phyloP scores from a whole-genome alignment of 768 basidiomycete species.

The Podaxis mareebaensis region DNA sequence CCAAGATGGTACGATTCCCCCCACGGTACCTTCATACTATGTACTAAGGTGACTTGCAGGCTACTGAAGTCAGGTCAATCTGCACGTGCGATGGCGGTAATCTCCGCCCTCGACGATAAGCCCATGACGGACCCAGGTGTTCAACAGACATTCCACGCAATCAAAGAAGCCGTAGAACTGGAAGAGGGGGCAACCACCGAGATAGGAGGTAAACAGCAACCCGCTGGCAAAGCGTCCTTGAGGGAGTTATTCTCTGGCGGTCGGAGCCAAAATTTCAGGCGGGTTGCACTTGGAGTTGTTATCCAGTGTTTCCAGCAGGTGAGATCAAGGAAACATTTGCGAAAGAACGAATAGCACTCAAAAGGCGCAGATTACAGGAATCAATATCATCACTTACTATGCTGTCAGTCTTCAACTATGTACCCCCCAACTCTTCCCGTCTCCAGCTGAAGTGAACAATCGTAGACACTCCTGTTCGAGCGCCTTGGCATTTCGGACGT shows the following conservation, averaged over 20 bases:
- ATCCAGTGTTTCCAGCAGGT: constrained; percentile 69
- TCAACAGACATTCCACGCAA: constrained; percentile 44
- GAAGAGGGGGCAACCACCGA: constrained; percentile 12
- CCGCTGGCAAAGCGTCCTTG: constrained; percentile 35
- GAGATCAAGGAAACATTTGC: not conserved
- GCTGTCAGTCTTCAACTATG: constrained; percentile 27
- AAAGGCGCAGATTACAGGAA: constrained; percentile 52
- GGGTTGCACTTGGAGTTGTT: constrained; percentile 53
- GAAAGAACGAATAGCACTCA: not conserved
- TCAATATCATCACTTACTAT: constrained; percentile 66
- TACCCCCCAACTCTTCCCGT: not conserved
- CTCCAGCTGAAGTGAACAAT: constrained; percentile 2
- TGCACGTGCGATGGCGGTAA: constrained; percentile 58
- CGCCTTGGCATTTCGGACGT: constrained; percentile 58
- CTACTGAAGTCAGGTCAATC: constrained; percentile 54
- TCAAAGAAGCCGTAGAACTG: constrained; percentile 8
- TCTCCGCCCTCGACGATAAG: constrained; percentile 61
- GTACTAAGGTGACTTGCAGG: constrained; percentile 31
- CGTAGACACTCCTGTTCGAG: constrained; percentile 55
- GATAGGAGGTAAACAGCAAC: not conserved
- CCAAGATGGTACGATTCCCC: constrained; percentile 47
- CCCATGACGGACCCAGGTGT: constrained; percentile 46
- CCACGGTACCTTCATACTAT: not conserved
- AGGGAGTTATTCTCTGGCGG: constrained; percentile 58
- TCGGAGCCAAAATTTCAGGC: constrained; percentile 59